Conservation (phyloP, 495 filamentous ascomycete genomes). For the Aspergillus coremiiformis region DNA sequence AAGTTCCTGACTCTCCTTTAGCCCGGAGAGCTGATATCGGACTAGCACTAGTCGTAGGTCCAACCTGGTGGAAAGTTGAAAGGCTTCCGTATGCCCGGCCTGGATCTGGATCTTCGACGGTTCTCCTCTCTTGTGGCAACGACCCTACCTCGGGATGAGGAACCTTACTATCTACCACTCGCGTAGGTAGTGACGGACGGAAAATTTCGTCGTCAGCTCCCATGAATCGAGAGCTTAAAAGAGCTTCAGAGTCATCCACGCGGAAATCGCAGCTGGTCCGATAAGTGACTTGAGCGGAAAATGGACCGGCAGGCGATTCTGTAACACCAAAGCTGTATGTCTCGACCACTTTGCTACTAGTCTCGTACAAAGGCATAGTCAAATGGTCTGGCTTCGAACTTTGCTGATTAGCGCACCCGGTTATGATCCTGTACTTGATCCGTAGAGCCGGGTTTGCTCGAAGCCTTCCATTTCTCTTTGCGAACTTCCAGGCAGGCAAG, state of each 20-base stretch:
- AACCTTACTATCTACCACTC: slow-evolving; percentile 26
- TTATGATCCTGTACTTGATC: slow-evolving; percentile 71
- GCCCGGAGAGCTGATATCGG: slow-evolving; percentile 79
- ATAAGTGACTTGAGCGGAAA: slow-evolving; percentile 74
- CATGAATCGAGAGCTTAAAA: slow-evolving; percentile 94
- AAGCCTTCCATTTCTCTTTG: slow-evolving; percentile 61
- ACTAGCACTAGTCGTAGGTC: slow-evolving; percentile 65
- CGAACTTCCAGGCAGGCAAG: slow-evolving; percentile 82
- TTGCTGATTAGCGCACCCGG: slow-evolving; percentile 43
- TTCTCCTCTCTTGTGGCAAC: slow-evolving; percentile 48
- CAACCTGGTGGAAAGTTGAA: slow-evolving; percentile 85
- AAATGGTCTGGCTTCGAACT: slow-evolving; percentile 53
- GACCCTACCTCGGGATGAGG: slow-evolving; percentile 60
- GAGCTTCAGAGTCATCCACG: slow-evolving; percentile 80
- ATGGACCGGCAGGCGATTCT: slow-evolving; percentile 76
- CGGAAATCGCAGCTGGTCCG: slow-evolving; percentile 84
- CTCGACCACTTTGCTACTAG: slow-evolving; percentile 58
- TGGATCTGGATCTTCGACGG: slow-evolving; percentile 49
- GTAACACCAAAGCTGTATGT: slow-evolving; percentile 71
- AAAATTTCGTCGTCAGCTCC: slow-evolving; percentile 84
- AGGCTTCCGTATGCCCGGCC: slow-evolving; percentile 86
- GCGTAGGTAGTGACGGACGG: slow-evolving; percentile 58
- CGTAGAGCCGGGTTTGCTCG: slow-evolving; percentile 55
- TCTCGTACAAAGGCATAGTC: slow-evolving; percentile 63
- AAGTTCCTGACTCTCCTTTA: slow-evolving; percentile 48